Percentiles rank a stretch among this genome's conserved stretches.
phyloP scores from a whole-genome alignment of 257 asterid genomes.

The Dorcoceras hygrometricum region DNA sequence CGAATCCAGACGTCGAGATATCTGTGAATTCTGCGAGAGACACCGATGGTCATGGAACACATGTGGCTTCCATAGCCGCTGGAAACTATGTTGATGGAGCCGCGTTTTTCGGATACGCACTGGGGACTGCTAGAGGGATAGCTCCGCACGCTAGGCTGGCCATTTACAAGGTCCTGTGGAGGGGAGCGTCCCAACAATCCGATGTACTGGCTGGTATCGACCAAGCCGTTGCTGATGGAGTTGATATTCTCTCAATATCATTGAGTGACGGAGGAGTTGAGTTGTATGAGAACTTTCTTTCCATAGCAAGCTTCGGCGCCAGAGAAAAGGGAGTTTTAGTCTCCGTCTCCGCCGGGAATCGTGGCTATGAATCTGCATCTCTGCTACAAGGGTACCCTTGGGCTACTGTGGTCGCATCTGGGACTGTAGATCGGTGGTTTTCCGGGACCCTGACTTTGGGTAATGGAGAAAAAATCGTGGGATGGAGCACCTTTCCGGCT shows the following conservation, averaged over 20 bases:
- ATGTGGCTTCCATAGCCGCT: constrained; percentile 15
- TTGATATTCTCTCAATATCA: constrained; percentile 21
- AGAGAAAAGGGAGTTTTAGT: too few species aligned
- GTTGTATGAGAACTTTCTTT: too few species aligned
- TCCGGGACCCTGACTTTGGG: constrained; percentile 36
- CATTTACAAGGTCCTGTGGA: constrained; percentile 4
- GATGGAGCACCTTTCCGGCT: constrained; percentile 36
- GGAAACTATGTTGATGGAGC: constrained; percentile 17
- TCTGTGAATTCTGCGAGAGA: constrained; percentile 9
- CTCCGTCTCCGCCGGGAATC: too few species aligned
- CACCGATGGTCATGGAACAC: constrained; percentile 16
- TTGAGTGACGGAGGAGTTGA: too few species aligned
- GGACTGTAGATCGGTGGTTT: constrained; percentile 36
- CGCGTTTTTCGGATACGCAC: background rate
- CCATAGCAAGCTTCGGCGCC: too few species aligned
- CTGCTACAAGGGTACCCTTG: constrained; percentile 19
- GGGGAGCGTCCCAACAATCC: too few species aligned
- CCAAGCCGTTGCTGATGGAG: constrained; percentile 46
- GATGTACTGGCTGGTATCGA: constrained; percentile 47
- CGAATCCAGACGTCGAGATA: background rate
- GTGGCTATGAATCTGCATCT: too few species aligned
- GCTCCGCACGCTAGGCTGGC: background rate
- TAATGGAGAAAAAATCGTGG: constrained; percentile 27
- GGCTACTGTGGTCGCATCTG: constrained; percentile 33
- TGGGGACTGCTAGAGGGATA: constrained; percentile 12